phyloP scores from a whole-genome alignment of 495 filamentous ascomycete genomes.

The Penicillium samsonianum region DNA sequence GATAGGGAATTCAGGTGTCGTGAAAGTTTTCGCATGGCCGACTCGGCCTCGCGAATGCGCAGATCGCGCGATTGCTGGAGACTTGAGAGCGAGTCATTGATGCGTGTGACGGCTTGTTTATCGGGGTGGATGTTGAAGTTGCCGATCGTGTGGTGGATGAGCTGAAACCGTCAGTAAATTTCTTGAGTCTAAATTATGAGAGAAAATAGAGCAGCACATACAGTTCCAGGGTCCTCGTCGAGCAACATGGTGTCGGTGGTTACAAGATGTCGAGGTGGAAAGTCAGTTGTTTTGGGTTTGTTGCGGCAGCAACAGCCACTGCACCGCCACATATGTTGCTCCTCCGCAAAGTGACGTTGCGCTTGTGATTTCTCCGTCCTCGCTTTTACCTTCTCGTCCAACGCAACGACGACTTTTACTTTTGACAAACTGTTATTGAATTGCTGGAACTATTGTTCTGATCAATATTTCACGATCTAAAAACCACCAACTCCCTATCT shows the following conservation, averaged over 20 bases:
- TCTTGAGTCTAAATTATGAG: not conserved
- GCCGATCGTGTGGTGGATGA: conserved; percentile 83
- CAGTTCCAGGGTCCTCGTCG: conserved; percentile 89
- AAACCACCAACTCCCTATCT: not conserved
- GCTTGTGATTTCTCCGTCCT: conserved; percentile 16
- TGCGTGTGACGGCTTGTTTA: conserved; percentile 80
- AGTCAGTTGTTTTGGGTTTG: conserved; percentile 31
- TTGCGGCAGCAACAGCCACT: conserved; percentile 55
- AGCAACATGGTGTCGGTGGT: conserved; percentile 73
- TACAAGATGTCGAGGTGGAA: conserved; percentile 2
- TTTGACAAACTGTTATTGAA: not conserved
- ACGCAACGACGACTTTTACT: not conserved
- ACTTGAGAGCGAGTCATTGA: conserved; percentile 76
- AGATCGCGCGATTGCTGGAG: conserved; percentile 77
- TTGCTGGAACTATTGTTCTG: not conserved
- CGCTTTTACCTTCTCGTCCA: conserved; percentile 3
- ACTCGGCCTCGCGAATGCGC: conserved; percentile 70
- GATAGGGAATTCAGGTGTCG: conserved; percentile 69
- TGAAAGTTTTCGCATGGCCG: conserved; percentile 69
- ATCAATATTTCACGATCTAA: conserved; percentile 1
- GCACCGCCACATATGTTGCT: conserved; percentile 50
- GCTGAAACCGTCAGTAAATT: conserved; percentile 50
- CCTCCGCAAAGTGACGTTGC: conserved; percentile 37
- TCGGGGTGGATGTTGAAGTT: conserved; percentile 96
- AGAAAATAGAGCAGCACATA: conserved; percentile 40